Evolutionary conservation across 371 early-diverging fungal genomes (phyloP).

Genomic region (Blyttiomyces sp.): DNA sequence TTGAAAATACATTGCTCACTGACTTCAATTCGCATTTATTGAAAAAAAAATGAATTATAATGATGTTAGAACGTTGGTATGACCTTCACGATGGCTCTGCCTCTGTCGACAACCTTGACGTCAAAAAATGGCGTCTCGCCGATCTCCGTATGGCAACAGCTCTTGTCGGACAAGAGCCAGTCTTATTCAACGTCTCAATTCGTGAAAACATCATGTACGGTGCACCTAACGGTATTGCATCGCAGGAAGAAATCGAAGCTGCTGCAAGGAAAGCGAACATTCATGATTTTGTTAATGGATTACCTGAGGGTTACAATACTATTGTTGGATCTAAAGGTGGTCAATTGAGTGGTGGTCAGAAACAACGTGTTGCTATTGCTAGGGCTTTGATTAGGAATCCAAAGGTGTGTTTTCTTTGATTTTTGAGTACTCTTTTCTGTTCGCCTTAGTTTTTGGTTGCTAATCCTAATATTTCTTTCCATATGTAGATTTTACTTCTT

Average conservation of each 20-base stretch:
- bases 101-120: slow-evolving; percentile 61
- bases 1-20: slow-evolving; percentile 54
- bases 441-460: too few species aligned
- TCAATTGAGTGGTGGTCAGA: slow-evolving; percentile 48
- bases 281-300: slow-evolving; percentile 46
- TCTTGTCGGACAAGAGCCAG: slow-evolving; percentile 77
- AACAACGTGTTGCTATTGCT: slow-evolving; percentile 52
- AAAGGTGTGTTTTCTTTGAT: slow-evolving; percentile 18
- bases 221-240: slow-evolving; percentile 45
- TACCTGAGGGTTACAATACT: slow-evolving; percentile 68
- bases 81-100: slow-evolving; percentile 67
- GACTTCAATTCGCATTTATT: too few species aligned
- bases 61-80: slow-evolving; percentile 67
- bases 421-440: too few species aligned
- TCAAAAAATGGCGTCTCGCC: slow-evolving; percentile 57
- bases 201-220: slow-evolving; percentile 45
- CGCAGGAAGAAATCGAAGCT: slow-evolving; percentile 51
- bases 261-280: slow-evolving; percentile 67
- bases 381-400: slow-evolving; percentile 51
- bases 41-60: too few species aligned
- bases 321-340: slow-evolving; percentile 39
- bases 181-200: slow-evolving; percentile 42
- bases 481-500: slow-evolving; percentile 31
- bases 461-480: too few species aligned
- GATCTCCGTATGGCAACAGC: slow-evolving; percentile 73